Percentiles rank a stretch among this genome's conserved stretches.
These are phyloP conservation scores for Fusarium floridanum DNA, from an alignment of 2,329 filamentous ascomycete species.

Conservation along the genomic window DNA sequence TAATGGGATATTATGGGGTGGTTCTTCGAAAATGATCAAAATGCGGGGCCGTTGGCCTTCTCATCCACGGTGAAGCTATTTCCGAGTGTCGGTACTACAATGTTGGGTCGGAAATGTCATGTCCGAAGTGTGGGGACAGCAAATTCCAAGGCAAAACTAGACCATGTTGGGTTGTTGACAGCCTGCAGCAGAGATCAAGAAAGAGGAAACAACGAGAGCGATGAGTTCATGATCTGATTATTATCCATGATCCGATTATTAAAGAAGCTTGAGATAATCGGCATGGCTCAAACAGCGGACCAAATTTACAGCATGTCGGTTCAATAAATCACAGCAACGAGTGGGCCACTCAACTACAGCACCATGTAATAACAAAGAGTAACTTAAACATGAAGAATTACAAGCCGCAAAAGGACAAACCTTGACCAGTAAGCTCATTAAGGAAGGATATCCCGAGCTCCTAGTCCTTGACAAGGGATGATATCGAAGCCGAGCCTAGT, in stretches of 20 bases:
- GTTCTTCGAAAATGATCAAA: background rate
- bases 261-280: background rate
- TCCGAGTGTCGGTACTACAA: background rate
- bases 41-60: background rate
- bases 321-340: background rate
- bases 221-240: background rate
- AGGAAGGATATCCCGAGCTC: constrained; percentile 1
- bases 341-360: background rate
- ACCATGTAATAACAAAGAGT: background rate
- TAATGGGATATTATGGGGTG: accelerated
- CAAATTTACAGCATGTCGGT: background rate
- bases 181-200: background rate
- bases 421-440: background rate
- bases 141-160: background rate
- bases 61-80: background rate
- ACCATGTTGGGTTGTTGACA: background rate
- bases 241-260: background rate
- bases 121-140: background rate
- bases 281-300: background rate
- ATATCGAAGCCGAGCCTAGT: background rate
- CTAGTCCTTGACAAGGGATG: background rate
- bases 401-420: background rate
- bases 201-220: background rate
- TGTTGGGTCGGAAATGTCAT: background rate
- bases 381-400: background rate